Evolutionary conservation across 2,329 filamentous ascomycete genomes (phyloP).

Genomic region (Neonectria coccinea): DNA sequence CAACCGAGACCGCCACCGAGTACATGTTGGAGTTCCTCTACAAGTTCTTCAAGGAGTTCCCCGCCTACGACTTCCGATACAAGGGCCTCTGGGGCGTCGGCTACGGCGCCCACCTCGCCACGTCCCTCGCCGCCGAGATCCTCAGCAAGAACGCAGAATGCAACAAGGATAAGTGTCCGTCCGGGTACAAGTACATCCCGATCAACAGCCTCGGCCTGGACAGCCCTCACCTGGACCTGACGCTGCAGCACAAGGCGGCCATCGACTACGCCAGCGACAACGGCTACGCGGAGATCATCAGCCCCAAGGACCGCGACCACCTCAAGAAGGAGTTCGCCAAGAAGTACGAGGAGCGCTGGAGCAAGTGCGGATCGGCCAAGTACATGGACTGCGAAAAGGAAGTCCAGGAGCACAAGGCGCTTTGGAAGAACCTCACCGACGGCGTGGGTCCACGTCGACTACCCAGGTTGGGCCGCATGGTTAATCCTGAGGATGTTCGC

Average conservation of each 20-base stretch:
- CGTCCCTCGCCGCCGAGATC: slow-evolving; percentile 6
- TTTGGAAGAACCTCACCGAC: slow-evolving; percentile 11
- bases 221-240: slow-evolving; percentile 24
- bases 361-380: background rate
- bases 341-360: slow-evolving; percentile 10
- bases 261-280: slow-evolving; percentile 17
- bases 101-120: slow-evolving; percentile 14
- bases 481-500: background rate
- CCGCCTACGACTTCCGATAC: background rate
- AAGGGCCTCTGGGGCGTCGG: slow-evolving; percentile 22
- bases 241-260: slow-evolving; percentile 16
- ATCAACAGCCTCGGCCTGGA: slow-evolving; percentile 20
- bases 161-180: too few relatives aligned
- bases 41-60: background rate
- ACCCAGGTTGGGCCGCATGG: background rate
- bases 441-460: background rate
- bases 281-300: background rate
- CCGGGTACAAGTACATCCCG: background rate
- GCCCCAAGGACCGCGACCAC: background rate
- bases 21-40: slow-evolving; percentile 17
- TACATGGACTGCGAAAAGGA: background rate
- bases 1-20: background rate
- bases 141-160: background rate
- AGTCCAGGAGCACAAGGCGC: background rate
- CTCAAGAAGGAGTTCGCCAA: slow-evolving; percentile 10